Evolutionary conservation across 2,329 filamentous ascomycete genomes (phyloP), one percentile per base, ranked within the genome.

Genomic region (Lachnellula suecica): DNA sequence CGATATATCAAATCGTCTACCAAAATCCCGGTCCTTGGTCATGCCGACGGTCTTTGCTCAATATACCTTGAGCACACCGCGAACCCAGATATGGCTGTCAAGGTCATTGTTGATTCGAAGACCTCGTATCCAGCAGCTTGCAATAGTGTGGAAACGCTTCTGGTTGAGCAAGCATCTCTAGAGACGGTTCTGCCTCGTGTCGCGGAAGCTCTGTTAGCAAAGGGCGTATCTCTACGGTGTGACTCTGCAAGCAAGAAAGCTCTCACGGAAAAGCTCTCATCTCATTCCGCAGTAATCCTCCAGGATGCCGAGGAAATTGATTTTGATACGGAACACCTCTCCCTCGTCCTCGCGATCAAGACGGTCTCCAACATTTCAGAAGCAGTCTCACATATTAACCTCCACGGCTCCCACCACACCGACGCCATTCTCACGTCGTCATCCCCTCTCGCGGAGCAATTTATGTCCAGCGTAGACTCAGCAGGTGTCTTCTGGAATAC

Each of bases 401-500:
- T 79, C 4, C 90, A 97, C 74, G 89, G 89, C 47, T 96, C 91
- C 11, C 89, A 95, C 70, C 94, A 99, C 77, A 99, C 94, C 8
- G 94, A 99, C 69, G 84, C 81, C 47, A 96, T 99, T 68, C 72
- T 97, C 56, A 97, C 93, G 0, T 74, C 82, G 4, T 83, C 84
- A 23, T 70, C 76, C 44, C 75, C 78, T 9, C 76, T 83, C 27
- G 93, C 94, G 4, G 86, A 95, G 65, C 76, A 77, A 45, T 99
- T 97, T 76, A 89, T 95, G 82, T 82, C 83, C 41, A 83, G 83
- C 53, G 83, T 97, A 46, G 94, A 97, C 72, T 90, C 91, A 24
- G 88, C 91, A 0, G 93, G 92, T 47, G 92, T 93, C 17, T 99
- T 96, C 78, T 97, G 93, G 91, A 99, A 99, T 69, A 89, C 91